Conservation (phyloP, 208 protist species). For the Leishmania turanica region DNA sequence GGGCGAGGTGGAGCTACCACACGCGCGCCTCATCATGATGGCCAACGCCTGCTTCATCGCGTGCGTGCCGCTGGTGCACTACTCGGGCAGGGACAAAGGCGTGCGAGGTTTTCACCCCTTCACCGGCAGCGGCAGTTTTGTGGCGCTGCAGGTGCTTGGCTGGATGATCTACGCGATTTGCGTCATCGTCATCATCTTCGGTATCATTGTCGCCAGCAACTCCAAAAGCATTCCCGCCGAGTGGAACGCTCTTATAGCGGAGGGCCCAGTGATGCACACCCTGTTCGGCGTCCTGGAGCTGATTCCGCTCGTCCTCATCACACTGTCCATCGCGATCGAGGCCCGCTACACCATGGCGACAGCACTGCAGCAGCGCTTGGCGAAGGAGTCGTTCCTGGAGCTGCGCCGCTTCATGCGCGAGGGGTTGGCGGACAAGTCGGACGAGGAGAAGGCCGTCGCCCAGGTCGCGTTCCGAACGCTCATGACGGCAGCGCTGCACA, state of each 20-base stretch:
- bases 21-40: conserved; percentile 33
- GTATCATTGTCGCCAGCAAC: conserved; percentile 18
- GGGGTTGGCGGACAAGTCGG: conserved; percentile 17
- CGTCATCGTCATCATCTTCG: conserved; percentile 39
- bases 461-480: conserved; percentile 61
- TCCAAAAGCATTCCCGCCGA: conserved; percentile 14
- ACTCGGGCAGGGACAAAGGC: conserved; percentile 65
- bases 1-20: conserved; percentile 31
- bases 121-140: conserved; percentile 57
- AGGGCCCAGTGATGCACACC: conserved; percentile 37
- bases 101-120: conserved; percentile 66
- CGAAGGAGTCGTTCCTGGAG: conserved; percentile 47
- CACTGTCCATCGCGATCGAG: conserved; percentile 67
- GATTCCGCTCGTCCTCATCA: conserved; percentile 71
- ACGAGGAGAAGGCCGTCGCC: conserved; percentile 34
- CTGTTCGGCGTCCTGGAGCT: conserved; percentile 62
- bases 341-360: conserved; percentile 24
- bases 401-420: conserved; percentile 26
- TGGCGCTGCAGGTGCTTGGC: conserved; percentile 75
- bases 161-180: conserved; percentile 70
- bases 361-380: conserved; percentile 27
- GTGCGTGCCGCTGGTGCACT: conserved; percentile 66
- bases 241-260: conserved; percentile 4
- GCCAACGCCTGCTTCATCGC: conserved; percentile 45
- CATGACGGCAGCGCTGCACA: conserved; percentile 38